Evolutionary conservation across 495 filamentous ascomycete species (phyloP).

Genomic region (Podospora conica): DNA sequence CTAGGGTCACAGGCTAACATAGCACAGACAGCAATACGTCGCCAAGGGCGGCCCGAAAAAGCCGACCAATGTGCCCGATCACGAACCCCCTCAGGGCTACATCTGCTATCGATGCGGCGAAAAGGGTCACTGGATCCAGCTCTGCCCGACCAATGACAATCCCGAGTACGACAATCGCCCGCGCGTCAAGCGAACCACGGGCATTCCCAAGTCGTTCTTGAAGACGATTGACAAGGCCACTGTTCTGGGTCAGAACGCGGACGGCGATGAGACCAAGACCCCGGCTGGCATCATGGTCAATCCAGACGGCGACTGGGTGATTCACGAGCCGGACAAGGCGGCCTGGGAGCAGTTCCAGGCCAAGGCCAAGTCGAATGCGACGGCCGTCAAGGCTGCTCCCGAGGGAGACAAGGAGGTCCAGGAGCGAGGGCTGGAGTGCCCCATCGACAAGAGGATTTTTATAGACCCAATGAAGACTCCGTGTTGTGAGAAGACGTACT

Average conservation of each 20-base stretch:
- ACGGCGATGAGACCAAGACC: slow-evolving; percentile 68
- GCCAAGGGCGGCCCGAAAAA: slow-evolving; percentile 50
- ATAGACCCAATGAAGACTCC: slow-evolving; percentile 97
- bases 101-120: slow-evolving; percentile 96
- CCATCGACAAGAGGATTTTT: slow-evolving; percentile 94
- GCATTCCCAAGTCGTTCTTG: slow-evolving; percentile 88
- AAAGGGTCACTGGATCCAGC: slow-evolving; percentile 98
- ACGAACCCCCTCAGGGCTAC: slow-evolving; percentile 86
- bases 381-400: slow-evolving; percentile 63
- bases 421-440: slow-evolving; percentile 82
- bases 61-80: slow-evolving; percentile 73
- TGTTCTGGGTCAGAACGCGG: slow-evolving; percentile 61
- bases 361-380: slow-evolving; percentile 77
- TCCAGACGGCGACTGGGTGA: slow-evolving; percentile 92
- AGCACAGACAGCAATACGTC: slow-evolving; percentile 45
- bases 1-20: slow-evolving; percentile 30
- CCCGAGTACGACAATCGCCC: slow-evolving; percentile 88
- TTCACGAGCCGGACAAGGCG: slow-evolving; percentile 87
- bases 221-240: slow-evolving; percentile 89
- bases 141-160: slow-evolving; percentile 94
- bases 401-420: slow-evolving; percentile 70
- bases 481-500: slow-evolving; percentile 95
- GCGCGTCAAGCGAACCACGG: slow-evolving; percentile 88
- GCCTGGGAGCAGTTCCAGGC: slow-evolving; percentile 96
- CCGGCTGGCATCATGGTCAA: slow-evolving; percentile 91